Evolutionary conservation across 2,329 filamentous ascomycete species (phyloP).

Genomic region (Xylariaceae sp.): DNA sequence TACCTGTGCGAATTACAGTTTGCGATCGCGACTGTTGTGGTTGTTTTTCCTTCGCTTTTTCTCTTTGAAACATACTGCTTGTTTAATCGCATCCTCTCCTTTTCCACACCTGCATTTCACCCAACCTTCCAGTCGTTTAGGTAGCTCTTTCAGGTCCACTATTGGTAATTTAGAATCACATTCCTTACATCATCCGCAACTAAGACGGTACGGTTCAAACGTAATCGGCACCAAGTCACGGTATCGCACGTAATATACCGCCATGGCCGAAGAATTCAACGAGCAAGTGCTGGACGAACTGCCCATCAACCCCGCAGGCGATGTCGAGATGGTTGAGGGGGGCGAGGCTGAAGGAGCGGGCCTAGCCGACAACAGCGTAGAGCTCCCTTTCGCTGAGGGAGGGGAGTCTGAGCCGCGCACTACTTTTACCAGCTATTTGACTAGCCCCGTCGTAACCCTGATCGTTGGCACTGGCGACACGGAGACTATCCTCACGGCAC

Average conservation of each 20-base stretch:
- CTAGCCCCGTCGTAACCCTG: slow-evolving; percentile 72
- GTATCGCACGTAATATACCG: not conserved
- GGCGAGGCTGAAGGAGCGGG: slow-evolving; percentile 35
- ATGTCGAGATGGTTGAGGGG: slow-evolving; percentile 43
- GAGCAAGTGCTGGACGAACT: slow-evolving; percentile 40
- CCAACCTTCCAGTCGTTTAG: too few relatives aligned
- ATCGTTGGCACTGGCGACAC: slow-evolving; percentile 66
- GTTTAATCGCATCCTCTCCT: too few relatives aligned
- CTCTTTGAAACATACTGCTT: too few relatives aligned
- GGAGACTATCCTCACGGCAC: slow-evolving; percentile 72
- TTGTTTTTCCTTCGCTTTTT: too few relatives aligned
- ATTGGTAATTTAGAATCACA: too few relatives aligned
- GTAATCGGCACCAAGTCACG: not conserved
- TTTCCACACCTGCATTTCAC: too few relatives aligned
- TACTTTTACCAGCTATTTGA: slow-evolving; percentile 65
- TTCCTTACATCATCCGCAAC: slow-evolving; percentile 3
- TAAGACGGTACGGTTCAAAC: not conserved
- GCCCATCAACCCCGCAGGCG: slow-evolving; percentile 35
- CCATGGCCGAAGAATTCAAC: slow-evolving; percentile 40
- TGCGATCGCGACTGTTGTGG: too few relatives aligned
- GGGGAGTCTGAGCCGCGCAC: slow-evolving; percentile 44
- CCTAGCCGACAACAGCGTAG: slow-evolving; percentile 34
- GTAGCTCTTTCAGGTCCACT: too few relatives aligned
- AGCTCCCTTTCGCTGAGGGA: slow-evolving; percentile 49
- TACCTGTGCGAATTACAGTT: too few relatives aligned